phyloP scores from a whole-genome alignment of 345 rosid species.

The Barbarea vulgaris region DNA sequence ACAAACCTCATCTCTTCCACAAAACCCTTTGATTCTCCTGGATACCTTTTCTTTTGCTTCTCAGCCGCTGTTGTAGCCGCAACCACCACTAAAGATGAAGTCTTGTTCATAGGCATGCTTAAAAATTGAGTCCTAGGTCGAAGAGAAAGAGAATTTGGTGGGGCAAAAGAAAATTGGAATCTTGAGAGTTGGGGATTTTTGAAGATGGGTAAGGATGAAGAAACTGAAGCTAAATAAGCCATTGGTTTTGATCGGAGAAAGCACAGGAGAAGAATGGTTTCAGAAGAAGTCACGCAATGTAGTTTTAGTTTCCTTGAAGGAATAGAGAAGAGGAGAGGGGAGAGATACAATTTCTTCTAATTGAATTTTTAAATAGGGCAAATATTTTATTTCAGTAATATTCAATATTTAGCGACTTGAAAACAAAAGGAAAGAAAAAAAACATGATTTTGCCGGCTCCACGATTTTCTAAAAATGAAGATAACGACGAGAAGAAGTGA shows the following conservation, averaged over 20 bases:
- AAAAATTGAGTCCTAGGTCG: conserved; percentile 32
- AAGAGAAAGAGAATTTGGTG: conserved; percentile 43
- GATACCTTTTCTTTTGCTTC: conserved; percentile 74
- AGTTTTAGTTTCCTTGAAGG: conserved; percentile 29
- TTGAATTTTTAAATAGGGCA: conserved; percentile 1
- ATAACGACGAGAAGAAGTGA: not conserved
- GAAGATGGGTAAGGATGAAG: conserved; percentile 50
- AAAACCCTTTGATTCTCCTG: conserved; percentile 90
- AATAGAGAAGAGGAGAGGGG: conserved; percentile 19
- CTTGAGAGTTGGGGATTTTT: conserved; percentile 45
- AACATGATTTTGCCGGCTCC: not conserved
- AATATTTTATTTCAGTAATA: not conserved
- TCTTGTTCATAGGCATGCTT: conserved; percentile 49
- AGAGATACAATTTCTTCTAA: not conserved
- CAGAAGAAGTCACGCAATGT: conserved; percentile 41
- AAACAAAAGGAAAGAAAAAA: not conserved
- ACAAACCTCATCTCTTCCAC: conserved; percentile 99
- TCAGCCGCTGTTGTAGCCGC: conserved; percentile 68
- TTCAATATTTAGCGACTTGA: not conserved
- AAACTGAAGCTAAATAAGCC: conserved; percentile 65
- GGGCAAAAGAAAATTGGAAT: conserved; percentile 14
- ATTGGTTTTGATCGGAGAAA: conserved; percentile 38
- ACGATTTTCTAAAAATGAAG: not conserved
- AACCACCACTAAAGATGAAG: conserved; percentile 23
- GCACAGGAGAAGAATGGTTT: conserved; percentile 6